Evolutionary conservation across 2,329 filamentous ascomycete species (phyloP).

Genomic region (Claviceps africana): DNA sequence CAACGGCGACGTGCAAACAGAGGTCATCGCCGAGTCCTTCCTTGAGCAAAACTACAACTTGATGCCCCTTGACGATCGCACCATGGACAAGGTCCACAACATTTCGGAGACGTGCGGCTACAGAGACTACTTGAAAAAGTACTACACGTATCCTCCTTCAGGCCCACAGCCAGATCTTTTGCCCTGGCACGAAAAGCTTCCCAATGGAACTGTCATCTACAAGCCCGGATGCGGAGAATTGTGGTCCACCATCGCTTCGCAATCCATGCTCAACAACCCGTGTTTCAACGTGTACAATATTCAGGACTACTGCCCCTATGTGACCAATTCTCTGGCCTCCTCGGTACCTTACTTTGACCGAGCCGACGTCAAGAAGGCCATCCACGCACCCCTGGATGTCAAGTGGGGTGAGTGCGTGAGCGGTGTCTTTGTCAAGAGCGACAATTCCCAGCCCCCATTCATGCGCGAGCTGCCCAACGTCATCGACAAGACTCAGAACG

Average conservation of each 20-base stretch:
- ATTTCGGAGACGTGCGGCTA: conserved; percentile 47
- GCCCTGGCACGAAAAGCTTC: conserved; percentile 25
- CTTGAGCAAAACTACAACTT: conserved; percentile 46
- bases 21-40: conserved; percentile 40
- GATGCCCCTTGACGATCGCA: conserved; percentile 50
- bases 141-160: conserved; percentile 54
- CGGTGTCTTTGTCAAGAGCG: conserved; percentile 9
- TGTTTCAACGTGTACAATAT: conserved; percentile 72
- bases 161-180: conserved; percentile 39
- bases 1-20: conserved; percentile 27
- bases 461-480: conserved; percentile 51
- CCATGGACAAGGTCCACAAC: conserved; percentile 35
- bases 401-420: conserved; percentile 8
- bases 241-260: conserved; percentile 40
- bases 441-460: conserved; percentile 28
- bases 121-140: conserved; percentile 41
- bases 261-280: conserved; percentile 48
- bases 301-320: conserved; percentile 53
- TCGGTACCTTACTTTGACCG: conserved; percentile 67
- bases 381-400: conserved; percentile 43
- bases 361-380: conserved; percentile 51
- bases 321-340: conserved; percentile 55
- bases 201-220: conserved; percentile 15
- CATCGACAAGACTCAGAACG: conserved; percentile 58
- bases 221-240: conserved; percentile 40